Conservation (phyloP, 2,329 filamentous ascomycete species). For the Cercospora citrullina region DNA sequence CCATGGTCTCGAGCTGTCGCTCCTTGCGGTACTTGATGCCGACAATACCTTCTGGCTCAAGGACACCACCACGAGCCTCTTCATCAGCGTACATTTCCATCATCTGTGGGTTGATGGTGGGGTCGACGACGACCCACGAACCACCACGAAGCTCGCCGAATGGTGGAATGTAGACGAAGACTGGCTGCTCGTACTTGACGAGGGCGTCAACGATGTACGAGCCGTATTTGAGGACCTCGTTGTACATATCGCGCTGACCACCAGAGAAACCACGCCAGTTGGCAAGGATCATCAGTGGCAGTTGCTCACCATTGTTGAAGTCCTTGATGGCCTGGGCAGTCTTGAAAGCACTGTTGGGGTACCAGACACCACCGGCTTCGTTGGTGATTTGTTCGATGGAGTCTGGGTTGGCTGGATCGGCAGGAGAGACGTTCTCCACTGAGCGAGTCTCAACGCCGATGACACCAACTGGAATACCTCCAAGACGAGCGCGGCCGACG, state of each 20-base stretch:
- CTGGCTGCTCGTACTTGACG: constrained; percentile 96
- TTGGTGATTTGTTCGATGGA: constrained; percentile 93
- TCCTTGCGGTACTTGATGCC: constrained; percentile 99
- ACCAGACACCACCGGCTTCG: constrained; percentile 98
- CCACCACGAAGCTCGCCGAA: constrained; percentile 96
- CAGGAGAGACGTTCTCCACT: constrained; percentile 94
- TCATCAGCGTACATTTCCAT: constrained; percentile 99
- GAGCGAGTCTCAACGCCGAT: constrained; percentile 95
- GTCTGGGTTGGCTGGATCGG: constrained; percentile 96
- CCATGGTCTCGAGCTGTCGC: constrained; percentile 96
- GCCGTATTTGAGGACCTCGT: constrained; percentile 98
- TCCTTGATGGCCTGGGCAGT: constrained; percentile 97
- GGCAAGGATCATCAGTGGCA: constrained; percentile 97
- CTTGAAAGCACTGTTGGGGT: constrained; percentile 99
- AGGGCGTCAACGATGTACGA: constrained; percentile 98
- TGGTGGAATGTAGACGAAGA: constrained; percentile 98
- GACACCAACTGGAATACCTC: constrained; percentile 96
- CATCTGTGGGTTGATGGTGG: constrained; percentile 90
- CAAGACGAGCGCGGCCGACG: constrained; percentile 90
- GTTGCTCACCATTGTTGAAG: constrained; percentile 98
- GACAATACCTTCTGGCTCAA: constrained; percentile 97
- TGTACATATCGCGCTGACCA: constrained; percentile 99
- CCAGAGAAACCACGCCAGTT: constrained; percentile 99
- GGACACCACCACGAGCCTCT: constrained; percentile 91
- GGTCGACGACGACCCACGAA: constrained; percentile 98